phyloP scores from a whole-genome alignment of 2,329 filamentous ascomycete species.

The Sarocladiaceae sp. region DNA sequence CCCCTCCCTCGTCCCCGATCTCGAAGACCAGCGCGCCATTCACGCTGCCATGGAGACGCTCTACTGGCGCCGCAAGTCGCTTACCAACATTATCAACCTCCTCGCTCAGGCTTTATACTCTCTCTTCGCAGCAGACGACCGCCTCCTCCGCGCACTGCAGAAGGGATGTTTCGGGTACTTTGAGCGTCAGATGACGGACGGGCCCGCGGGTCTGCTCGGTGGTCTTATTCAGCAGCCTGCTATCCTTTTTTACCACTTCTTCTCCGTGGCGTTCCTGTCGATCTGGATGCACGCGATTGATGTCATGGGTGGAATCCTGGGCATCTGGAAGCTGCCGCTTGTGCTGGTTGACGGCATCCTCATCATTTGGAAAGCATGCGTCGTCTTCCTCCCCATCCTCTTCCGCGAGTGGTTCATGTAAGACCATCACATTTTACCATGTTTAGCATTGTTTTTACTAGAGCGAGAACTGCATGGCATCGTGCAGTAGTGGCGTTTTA shows the following conservation, averaged over 20 bases:
- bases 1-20: constrained; percentile 59
- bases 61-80: constrained; percentile 79
- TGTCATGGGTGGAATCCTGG: constrained; percentile 25
- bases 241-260: constrained; percentile 87
- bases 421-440: constrained; percentile 9
- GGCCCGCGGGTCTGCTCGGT: constrained; percentile 73
- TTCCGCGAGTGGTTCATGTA: constrained; percentile 51
- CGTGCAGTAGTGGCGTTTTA: too few species aligned
- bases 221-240: constrained; percentile 73
- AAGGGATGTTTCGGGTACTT: constrained; percentile 93
- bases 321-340: constrained; percentile 47
- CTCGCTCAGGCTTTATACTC: constrained; percentile 91
- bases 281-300: constrained; percentile 59
- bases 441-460: too few species aligned
- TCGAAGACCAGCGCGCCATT: constrained; percentile 63
- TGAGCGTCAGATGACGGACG: constrained; percentile 65
- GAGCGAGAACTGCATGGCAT: too few species aligned
- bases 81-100: constrained; percentile 90
- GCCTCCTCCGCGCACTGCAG: constrained; percentile 72
- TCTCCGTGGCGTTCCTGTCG: constrained; percentile 80
- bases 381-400: constrained; percentile 79
- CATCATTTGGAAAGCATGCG: constrained; percentile 73
- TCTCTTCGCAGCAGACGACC: constrained; percentile 80
- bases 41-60: constrained; percentile 64
- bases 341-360: constrained; percentile 58